phyloP scores from a whole-genome alignment of 768 basidiomycete species.

The Suillus luteus region DNA sequence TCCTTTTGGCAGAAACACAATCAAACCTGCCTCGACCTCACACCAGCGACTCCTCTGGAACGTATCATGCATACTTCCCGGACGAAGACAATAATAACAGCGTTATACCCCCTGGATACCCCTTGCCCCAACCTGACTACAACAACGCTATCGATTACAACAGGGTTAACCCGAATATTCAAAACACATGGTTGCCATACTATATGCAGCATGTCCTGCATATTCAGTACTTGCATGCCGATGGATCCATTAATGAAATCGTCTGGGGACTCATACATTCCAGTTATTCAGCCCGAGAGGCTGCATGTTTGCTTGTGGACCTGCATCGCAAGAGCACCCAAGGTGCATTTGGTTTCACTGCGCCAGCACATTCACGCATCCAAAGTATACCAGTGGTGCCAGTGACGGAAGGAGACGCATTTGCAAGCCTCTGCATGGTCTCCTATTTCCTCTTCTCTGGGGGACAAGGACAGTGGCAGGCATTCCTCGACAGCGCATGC shows the following conservation, averaged over 20 bases:
- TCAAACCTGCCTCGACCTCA: conserved; percentile 31
- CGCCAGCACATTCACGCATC: conserved; percentile 27
- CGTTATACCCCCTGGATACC: conserved; percentile 24
- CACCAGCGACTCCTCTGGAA: conserved; percentile 29
- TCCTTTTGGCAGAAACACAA: conserved; percentile 48
- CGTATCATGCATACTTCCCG: conserved; percentile 14
- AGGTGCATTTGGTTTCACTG: conserved; percentile 21
- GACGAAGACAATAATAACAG: conserved; percentile 25
- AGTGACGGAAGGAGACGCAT: conserved; percentile 64
- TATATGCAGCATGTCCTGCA: conserved; percentile 47
- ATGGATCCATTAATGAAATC: conserved; percentile 44
- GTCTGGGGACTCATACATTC: conserved; percentile 54
- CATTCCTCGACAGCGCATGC: conserved; percentile 65
- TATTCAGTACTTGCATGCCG: conserved; percentile 72
- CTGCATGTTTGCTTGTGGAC: conserved; percentile 63
- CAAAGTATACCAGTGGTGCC: conserved; percentile 17
- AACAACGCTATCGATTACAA: conserved; percentile 15
- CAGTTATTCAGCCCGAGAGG: conserved; percentile 52
- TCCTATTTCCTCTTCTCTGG: conserved; percentile 82
- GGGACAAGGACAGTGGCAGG: conserved; percentile 67
- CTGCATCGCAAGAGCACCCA: conserved; percentile 45
- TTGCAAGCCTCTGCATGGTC: conserved; percentile 75
- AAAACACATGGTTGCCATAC: conserved; percentile 19
- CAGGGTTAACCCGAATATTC: conserved; percentile 13
- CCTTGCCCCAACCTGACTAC: conserved; percentile 10